Conservation (phyloP, 2,329 filamentous ascomycete species). For the Colletotrichum tanaceti region DNA sequence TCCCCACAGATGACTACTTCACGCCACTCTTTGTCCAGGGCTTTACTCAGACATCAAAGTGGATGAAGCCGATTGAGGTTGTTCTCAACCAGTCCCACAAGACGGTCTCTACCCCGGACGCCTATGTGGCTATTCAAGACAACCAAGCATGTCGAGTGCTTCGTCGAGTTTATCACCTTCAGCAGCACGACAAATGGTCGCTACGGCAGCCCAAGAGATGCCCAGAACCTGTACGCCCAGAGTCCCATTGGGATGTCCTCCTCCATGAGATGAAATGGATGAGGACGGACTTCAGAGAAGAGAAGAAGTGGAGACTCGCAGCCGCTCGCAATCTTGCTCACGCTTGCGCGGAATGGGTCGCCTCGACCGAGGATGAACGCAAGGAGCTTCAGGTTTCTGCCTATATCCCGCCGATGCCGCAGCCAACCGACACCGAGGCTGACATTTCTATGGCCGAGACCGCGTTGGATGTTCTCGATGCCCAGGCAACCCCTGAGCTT, state of each 20-base stretch:
- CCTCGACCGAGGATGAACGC: conserved; percentile 71
- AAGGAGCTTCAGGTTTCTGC: conserved; percentile 75
- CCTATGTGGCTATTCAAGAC: conserved; percentile 85
- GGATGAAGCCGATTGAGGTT: conserved; percentile 74
- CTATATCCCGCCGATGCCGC: conserved; percentile 57
- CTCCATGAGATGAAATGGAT: conserved; percentile 97
- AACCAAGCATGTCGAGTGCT: conserved; percentile 89
- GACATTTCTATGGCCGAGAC: conserved; percentile 51
- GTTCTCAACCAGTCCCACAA: conserved; percentile 88
- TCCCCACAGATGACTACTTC: conserved; percentile 72
- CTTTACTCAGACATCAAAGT: conserved; percentile 65
- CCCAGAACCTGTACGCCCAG: conserved; percentile 80
- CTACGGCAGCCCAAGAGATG: conserved; percentile 88
- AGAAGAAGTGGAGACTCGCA: conserved; percentile 91
- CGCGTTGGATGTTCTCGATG: conserved; percentile 50
- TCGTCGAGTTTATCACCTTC: conserved; percentile 87
- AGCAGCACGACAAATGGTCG: conserved; percentile 93
- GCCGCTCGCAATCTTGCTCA: conserved; percentile 83
- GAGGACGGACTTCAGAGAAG: conserved; percentile 94
- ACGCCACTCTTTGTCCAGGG: conserved; percentile 71
- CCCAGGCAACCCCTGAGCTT: conserved; percentile 74
- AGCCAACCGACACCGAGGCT: conserved; percentile 46
- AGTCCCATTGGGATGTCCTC: conserved; percentile 86
- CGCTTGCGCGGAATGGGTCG: conserved; percentile 86
- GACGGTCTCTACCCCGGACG: conserved; percentile 86